These are phyloP conservation scores for Boletellus deceptivus DNA, from an alignment of 1,284 basidiomycete species.

Conservation along the genomic window DNA sequence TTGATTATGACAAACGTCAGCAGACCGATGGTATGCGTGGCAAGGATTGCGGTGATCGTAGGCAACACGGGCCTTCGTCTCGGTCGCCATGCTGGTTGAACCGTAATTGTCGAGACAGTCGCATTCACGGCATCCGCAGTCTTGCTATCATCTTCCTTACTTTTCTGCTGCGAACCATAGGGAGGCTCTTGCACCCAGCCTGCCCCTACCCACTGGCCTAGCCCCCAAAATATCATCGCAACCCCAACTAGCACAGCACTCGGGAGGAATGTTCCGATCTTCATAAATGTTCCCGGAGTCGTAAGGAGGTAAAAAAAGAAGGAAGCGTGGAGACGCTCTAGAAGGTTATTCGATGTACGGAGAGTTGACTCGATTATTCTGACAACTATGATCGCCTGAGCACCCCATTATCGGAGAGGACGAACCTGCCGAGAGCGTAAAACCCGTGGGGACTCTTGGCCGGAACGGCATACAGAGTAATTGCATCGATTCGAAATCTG, in stretches of 20 bases:
- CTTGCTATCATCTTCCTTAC: constrained; percentile 15
- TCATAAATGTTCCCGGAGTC: constrained; percentile 74
- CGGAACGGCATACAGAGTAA: constrained; percentile 88
- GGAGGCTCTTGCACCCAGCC: constrained; percentile 44
- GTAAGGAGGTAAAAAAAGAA: constrained; percentile 94
- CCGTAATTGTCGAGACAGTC: not conserved
- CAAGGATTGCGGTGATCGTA: constrained; percentile 51
- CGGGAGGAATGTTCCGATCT: constrained; percentile 87
- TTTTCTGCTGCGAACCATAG: constrained; percentile 2
- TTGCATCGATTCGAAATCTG: constrained; percentile 91
- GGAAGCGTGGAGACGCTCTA: constrained; percentile 92
- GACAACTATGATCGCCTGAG: constrained; percentile 1
- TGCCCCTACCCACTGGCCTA: constrained; percentile 68
- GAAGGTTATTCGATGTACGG: constrained; percentile 86
- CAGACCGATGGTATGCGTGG: constrained; percentile 53
- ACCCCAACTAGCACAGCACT: constrained; percentile 80
- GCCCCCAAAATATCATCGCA: constrained; percentile 78
- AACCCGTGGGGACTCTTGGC: constrained; percentile 94
- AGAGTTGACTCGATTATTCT: constrained; percentile 84
- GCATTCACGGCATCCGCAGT: not conserved
- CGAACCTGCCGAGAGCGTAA: constrained; percentile 83
- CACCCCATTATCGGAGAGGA: not conserved
- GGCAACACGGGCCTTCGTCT: constrained; percentile 49
- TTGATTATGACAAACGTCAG: constrained; percentile 47
- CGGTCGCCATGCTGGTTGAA: constrained; percentile 34